A percentile compares a stretch with the other conserved stretches of the same genome.
Conservation (phyloP, 139 green algal species). For the Tetraselmis chui region DNA sequence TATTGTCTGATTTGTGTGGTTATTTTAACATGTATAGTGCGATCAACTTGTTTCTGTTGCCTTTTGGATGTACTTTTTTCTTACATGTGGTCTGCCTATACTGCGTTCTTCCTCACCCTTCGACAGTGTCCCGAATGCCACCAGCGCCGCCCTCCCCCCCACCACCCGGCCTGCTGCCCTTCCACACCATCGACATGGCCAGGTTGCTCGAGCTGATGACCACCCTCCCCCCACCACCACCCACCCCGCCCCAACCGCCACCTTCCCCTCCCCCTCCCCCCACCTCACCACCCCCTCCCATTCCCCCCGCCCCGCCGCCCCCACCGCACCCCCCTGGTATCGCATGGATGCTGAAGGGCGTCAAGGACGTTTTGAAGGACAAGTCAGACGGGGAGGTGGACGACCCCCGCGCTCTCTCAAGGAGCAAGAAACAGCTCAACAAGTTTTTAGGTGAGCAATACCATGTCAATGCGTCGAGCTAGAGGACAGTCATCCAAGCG, state of each 20-base stretch:
- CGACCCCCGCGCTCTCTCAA: background rate
- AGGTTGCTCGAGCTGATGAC: background rate
- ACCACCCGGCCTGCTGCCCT: background rate
- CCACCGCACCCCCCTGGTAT: background rate
- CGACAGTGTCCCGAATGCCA: background rate
- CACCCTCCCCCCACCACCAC: background rate
- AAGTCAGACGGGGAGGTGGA: background rate
- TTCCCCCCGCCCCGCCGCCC: too few species aligned
- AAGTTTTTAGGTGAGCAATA: background rate
- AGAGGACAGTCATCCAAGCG: too few species aligned
- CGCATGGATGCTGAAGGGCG: background rate
- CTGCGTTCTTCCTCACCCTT: too few species aligned
- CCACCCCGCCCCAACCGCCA: too few species aligned
- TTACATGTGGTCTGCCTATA: too few species aligned
- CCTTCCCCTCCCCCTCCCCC: background rate
- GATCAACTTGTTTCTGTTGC: too few species aligned
- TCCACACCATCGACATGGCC: background rate
- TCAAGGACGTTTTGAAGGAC: background rate
- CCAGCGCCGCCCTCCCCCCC: background rate
- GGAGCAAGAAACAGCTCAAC: background rate
- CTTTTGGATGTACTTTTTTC: too few species aligned
- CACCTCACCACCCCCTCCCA: background rate
- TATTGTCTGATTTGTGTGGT: too few species aligned
- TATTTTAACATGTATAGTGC: too few species aligned
- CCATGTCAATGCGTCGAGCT: too few species aligned